These are phyloP conservation scores for Talaromyces trachyspermus DNA, from an alignment of 495 filamentous ascomycete species.

Conservation along the genomic window DNA sequence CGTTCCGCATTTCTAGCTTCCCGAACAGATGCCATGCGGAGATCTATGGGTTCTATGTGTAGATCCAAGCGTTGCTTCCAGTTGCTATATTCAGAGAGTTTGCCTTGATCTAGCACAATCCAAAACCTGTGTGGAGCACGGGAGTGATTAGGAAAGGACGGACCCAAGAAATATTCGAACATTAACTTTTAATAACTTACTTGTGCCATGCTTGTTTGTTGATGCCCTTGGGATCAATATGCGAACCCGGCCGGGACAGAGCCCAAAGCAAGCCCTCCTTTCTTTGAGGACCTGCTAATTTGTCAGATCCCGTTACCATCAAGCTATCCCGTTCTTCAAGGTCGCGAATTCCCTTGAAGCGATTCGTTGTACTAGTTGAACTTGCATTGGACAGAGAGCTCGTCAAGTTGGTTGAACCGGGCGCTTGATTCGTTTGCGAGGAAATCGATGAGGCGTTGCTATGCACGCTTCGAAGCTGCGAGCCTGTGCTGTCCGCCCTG, in stretches of 20 bases:
- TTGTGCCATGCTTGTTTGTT: conserved; percentile 99
- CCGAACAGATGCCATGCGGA: conserved; percentile 92
- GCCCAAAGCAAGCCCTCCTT: conserved; percentile 97
- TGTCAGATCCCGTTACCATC: conserved; percentile 25
- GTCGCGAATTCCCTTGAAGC: conserved; percentile 84
- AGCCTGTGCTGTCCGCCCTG: conserved; percentile 65
- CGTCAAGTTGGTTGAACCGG: conserved; percentile 19
- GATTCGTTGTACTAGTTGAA: conserved; percentile 44
- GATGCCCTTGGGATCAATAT: conserved; percentile 87
- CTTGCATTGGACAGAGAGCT: conserved; percentile 29
- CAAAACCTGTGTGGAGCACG: conserved; percentile 64
- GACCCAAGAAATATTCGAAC: not conserved
- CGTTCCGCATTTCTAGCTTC: conserved; percentile 91
- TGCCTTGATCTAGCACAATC: conserved; percentile 95
- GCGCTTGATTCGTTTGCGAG: conserved; percentile 35
- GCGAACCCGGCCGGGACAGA: conserved; percentile 83
- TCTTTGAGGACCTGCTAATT: conserved; percentile 45
- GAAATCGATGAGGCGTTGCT: conserved; percentile 42
- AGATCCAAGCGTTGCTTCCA: conserved; percentile 97
- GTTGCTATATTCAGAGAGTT: conserved; percentile 95
- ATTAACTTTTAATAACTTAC: conserved; percentile 48
- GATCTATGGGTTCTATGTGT: conserved; percentile 97
- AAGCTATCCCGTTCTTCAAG: conserved; percentile 71
- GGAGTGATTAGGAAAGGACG: not conserved
- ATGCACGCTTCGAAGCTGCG: conserved; percentile 46